Evolutionary conservation across 2,329 filamentous ascomycete genomes (phyloP).

Genomic region (Bipolaris zeicola): DNA sequence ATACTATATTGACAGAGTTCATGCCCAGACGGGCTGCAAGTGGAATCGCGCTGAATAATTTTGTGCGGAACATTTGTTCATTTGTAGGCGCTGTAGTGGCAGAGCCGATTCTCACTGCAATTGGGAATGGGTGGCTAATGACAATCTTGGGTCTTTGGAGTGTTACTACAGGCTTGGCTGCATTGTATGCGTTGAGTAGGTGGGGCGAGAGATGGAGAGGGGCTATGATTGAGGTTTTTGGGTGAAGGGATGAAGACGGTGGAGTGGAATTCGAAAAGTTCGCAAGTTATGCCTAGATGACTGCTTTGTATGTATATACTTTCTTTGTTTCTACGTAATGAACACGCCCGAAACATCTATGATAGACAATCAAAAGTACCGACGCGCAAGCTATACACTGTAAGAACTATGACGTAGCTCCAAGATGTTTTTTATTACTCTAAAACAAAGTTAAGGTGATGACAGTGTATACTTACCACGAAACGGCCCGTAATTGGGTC

Average conservation of each 20-base stretch:
- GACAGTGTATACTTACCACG: neutral
- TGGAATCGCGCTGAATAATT: constrained; percentile 50
- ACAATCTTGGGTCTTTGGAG: constrained; percentile 52
- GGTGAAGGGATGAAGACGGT: constrained; percentile 5
- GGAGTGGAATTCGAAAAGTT: neutral
- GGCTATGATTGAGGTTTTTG: constrained; percentile 59
- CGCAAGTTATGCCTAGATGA: neutral
- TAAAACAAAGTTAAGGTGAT: neutral
- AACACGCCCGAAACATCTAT: neutral
- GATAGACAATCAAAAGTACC: neutral
- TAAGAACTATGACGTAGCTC: too few species aligned
- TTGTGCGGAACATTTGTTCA: constrained; percentile 46
- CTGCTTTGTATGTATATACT: neutral
- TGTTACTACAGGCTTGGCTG: constrained; percentile 53
- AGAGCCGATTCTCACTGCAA: constrained; percentile 41
- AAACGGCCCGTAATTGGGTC: neutral
- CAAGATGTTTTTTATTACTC: too few species aligned
- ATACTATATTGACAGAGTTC: constrained; percentile 51
- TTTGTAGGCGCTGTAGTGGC: constrained; percentile 47
- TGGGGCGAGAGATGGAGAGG: constrained; percentile 68
- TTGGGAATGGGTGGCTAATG: constrained; percentile 50
- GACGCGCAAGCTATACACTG: too few species aligned
- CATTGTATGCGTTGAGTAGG: constrained; percentile 66
- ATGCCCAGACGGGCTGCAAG: constrained; percentile 45
- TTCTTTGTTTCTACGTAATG: neutral